Conservation (phyloP, 2,329 filamentous ascomycete species). For the Magnaporthiopsis rhizophila region DNA sequence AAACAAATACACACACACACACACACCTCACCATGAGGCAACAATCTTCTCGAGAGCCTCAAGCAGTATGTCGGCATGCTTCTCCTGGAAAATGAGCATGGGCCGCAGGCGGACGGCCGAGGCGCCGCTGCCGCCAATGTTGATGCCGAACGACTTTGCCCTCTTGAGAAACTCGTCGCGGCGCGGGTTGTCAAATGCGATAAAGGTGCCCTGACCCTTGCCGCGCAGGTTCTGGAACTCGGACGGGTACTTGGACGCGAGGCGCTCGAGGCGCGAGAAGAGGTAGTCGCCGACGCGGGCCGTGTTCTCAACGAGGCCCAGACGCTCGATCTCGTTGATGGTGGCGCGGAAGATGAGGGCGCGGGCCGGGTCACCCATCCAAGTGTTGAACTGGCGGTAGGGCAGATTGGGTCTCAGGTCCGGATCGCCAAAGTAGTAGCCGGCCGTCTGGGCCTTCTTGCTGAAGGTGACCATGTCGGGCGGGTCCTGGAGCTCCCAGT, state of each 20-base stretch:
- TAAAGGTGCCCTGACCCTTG: slow-evolving; percentile 83
- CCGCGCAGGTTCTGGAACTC: slow-evolving; percentile 79
- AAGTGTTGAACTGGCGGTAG: slow-evolving; percentile 95
- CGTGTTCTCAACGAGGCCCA: slow-evolving; percentile 73
- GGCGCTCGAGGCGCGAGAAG: slow-evolving; percentile 57
- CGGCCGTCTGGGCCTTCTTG: slow-evolving; percentile 91
- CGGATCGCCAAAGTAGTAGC: slow-evolving; percentile 82
- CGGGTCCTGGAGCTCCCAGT: slow-evolving; percentile 73
- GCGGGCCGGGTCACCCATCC: slow-evolving; percentile 88
- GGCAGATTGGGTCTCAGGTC: slow-evolving; percentile 82
- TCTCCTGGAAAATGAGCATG: slow-evolving; percentile 88
- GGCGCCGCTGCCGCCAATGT: slow-evolving; percentile 77
- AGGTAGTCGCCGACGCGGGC: slow-evolving; percentile 73
- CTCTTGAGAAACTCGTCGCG: slow-evolving; percentile 71
- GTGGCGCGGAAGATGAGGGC: slow-evolving; percentile 82
- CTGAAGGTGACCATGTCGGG: slow-evolving; percentile 94
- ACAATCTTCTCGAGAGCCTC: slow-evolving; percentile 71
- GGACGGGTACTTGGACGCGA: slow-evolving; percentile 63
- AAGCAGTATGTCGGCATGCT: slow-evolving; percentile 79
- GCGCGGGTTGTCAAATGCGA: slow-evolving; percentile 79
- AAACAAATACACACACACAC: no score
- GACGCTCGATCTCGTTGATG: slow-evolving; percentile 66
- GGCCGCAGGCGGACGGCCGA: slow-evolving; percentile 71
- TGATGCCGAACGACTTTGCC: slow-evolving; percentile 74
- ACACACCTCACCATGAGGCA: slow-evolving; percentile 25